phyloP scores from a whole-genome alignment of 2,329 filamentous ascomycete species.

The Truncatella angustata region DNA sequence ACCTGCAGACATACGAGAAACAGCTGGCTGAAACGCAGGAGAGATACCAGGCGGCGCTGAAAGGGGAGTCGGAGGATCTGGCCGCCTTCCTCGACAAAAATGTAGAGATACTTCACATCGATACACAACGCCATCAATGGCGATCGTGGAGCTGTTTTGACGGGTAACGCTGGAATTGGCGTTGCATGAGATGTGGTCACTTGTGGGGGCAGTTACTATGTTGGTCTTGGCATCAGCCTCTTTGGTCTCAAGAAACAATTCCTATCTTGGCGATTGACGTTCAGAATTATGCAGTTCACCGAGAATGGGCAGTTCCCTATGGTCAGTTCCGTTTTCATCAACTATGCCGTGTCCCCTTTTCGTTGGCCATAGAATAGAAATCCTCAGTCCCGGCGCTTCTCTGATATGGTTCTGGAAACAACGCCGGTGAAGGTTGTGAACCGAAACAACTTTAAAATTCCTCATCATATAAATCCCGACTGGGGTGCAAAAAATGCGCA shows the following conservation, averaged over 20 bases:
- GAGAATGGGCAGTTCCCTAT: not conserved
- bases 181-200: not conserved
- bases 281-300: not conserved
- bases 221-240: not conserved
- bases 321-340: not conserved
- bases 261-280: not conserved
- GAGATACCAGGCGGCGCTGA: not conserved
- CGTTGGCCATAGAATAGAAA: not conserved
- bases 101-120: not conserved
- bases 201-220: not conserved
- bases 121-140: not conserved
- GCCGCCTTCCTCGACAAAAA: not conserved
- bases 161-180: not conserved
- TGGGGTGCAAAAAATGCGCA: too few species aligned
- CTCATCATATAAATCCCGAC: too few species aligned
- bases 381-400: too few species aligned
- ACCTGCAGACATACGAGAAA: not conserved
- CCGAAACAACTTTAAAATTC: too few species aligned
- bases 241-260: not conserved
- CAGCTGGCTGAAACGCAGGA: not conserved
- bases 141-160: not conserved
- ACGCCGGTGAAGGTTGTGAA: too few species aligned
- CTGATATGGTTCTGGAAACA: too few species aligned
- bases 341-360: not conserved
- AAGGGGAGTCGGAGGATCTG: not conserved